These are phyloP conservation scores for cucumber (Cucumis sativus) DNA, from an alignment of 306 rosid species.

Conservation along the genomic window Cucumber_9930_V3 NC_026658.2:12998001-12998500, in stretches of 20 bases:
- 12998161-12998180: no score
- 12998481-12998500: background rate
- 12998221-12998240: background rate
- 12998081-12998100: no score
- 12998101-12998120: no score
- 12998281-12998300: slow-evolving; percentile 45
- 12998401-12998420: background rate
- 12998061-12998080: no score
- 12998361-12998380: background rate
- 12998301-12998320: slow-evolving; percentile 28
- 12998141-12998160: no score
- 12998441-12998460: background rate
- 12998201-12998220: background rate
- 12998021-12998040: no score
- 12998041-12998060: no score
- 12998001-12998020: no score
- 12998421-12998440: background rate
- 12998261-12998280: background rate
- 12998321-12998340: slow-evolving; percentile 34
- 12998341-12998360: slow-evolving; percentile 14
- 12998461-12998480: background rate
- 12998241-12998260: background rate
- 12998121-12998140: no score
- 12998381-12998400: background rate
- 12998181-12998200: background rate